A percentile compares a stretch with the other conserved stretches of the same genome.
phyloP scores from a whole-genome alignment of 176 grass and related monocot species.

The Juncus inflexus region DNA sequence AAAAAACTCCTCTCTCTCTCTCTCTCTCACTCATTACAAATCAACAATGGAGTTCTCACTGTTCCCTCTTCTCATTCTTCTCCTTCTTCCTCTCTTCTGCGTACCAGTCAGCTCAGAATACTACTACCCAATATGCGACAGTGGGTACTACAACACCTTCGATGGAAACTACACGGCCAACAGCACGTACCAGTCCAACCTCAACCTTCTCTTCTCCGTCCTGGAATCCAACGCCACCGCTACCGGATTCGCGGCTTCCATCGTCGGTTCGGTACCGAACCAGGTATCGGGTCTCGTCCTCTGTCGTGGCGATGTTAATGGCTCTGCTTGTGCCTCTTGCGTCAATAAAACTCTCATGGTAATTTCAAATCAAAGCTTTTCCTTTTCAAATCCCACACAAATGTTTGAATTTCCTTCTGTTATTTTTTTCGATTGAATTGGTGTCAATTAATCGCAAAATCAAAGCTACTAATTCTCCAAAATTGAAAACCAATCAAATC shows the following conservation, averaged over 20 bases:
- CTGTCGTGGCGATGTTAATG: constrained; percentile 42
- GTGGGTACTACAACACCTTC: background rate
- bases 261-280: constrained; percentile 14
- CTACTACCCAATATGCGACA: background rate
- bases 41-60: background rate
- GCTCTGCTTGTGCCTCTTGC: constrained; percentile 20
- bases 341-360: background rate
- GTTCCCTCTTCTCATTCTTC: background rate
- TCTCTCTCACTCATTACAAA: background rate
- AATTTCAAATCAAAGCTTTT: background rate
- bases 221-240: constrained; percentile 7
- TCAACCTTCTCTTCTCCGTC: constrained; percentile 10
- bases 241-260: constrained; percentile 32
- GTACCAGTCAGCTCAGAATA: background rate
- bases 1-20: background rate
- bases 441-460: too few species aligned
- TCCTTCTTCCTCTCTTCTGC: background rate
- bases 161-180: constrained; percentile 26
- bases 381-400: background rate
- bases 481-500: too few species aligned
- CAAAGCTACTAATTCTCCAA: too few species aligned
- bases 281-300: constrained; percentile 39
- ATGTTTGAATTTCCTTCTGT: too few species aligned
- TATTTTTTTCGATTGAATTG: too few species aligned
- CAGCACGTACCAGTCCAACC: constrained; percentile 31